phyloP scores from a whole-genome alignment of 2,329 filamentous ascomycete genomes.

The Xylariomycetidae sp. region DNA sequence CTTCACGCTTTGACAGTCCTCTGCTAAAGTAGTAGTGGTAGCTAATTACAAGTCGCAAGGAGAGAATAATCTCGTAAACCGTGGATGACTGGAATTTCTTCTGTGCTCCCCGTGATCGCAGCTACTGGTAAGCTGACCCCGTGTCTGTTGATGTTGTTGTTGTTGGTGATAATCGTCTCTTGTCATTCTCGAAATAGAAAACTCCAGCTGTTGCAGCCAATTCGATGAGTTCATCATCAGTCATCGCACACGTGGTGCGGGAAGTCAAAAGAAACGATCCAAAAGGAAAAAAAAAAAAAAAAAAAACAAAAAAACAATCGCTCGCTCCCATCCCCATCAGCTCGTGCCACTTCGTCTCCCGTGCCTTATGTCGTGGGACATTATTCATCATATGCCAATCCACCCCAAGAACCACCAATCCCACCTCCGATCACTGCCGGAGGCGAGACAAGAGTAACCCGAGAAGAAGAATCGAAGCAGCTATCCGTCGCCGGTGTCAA shows the following conservation, averaged over 20 bases:
- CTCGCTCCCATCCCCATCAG: slow-evolving; percentile 8
- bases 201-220: neutral
- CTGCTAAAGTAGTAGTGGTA: no score
- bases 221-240: slow-evolving; percentile 1
- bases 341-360: slow-evolving; percentile 10
- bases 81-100: slow-evolving; percentile 5
- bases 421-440: slow-evolving; percentile 14
- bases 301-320: slow-evolving; percentile 5
- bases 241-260: neutral
- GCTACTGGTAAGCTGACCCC: slow-evolving; percentile 17
- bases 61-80: slow-evolving; percentile 9
- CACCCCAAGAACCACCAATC: slow-evolving; percentile 12
- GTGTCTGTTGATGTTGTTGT: slow-evolving; percentile 15
- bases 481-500: slow-evolving; percentile 9
- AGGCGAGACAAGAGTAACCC: slow-evolving; percentile 13
- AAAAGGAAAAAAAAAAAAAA: slow-evolving; percentile 6
- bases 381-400: slow-evolving; percentile 20
- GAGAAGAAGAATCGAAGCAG: slow-evolving; percentile 8
- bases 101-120: slow-evolving; percentile 6
- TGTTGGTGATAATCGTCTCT: no score
- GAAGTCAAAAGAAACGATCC: neutral
- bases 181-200: slow-evolving; percentile 20
- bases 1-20: no score
- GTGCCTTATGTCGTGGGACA: slow-evolving; percentile 25
- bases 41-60: slow-evolving; percentile 13